Evolutionary conservation across 768 basidiomycete species (phyloP).

Genomic region (Termitomyces sp.): DNA sequence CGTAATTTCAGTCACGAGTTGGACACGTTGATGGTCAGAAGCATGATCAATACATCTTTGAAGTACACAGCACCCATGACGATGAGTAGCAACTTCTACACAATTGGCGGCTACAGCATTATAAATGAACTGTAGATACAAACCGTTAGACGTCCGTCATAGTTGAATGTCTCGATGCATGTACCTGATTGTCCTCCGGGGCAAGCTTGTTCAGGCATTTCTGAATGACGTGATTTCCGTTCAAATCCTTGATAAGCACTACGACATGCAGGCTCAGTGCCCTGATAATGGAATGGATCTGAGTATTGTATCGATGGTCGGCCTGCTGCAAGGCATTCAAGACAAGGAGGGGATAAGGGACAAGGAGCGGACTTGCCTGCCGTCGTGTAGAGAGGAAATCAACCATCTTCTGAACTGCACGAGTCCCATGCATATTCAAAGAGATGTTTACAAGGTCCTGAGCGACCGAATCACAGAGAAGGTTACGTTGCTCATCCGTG

Average conservation of each 20-base stretch:
- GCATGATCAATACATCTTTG: constrained; percentile 99
- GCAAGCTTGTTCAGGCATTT: constrained; percentile 98
- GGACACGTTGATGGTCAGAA: constrained; percentile 89
- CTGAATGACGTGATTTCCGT: constrained; percentile 97
- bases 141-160: neutral
- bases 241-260: constrained; percentile 97
- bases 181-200: constrained; percentile 96
- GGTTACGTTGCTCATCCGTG: constrained; percentile 94
- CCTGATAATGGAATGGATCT: constrained; percentile 96
- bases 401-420: constrained; percentile 99
- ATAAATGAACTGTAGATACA: constrained; percentile 80
- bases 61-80: constrained; percentile 97
- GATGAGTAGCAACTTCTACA: constrained; percentile 96
- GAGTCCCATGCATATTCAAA: constrained; percentile 99
- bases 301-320: constrained; percentile 77
- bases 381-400: constrained; percentile 95
- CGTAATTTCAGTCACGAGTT: constrained; percentile 98
- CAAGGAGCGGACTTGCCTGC: constrained; percentile 58
- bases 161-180: neutral
- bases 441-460: constrained; percentile 97
- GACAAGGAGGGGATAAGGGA: constrained; percentile 32
- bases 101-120: constrained; percentile 99
- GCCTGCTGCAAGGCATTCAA: constrained; percentile 57
- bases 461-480: constrained; percentile 96
- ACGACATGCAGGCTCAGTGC: constrained; percentile 97